Evolutionary conservation across 163 green algal genomes (phyloP), one percentile per base, ranked within the genome.

Genomic region (Trebouxia gelatinosa): DNA sequence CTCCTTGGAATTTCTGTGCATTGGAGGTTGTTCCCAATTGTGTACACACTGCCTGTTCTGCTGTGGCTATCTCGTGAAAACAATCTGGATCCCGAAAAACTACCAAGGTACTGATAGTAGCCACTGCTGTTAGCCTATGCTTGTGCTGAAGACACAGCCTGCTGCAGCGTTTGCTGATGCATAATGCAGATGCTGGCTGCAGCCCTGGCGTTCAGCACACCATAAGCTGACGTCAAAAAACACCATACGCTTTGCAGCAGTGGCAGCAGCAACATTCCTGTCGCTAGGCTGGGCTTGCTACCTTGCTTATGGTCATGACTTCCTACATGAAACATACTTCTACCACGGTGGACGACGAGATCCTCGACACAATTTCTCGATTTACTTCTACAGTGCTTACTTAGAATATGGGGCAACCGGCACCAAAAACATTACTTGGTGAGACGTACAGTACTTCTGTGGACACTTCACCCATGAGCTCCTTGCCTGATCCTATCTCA

Each of bases 1-100:
- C 50, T 91, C 48, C 97, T 92, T 61, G 94, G 94, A 2, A 74
- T 98, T 43, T 89, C 90, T n/a, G 94, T 97, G 58, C 94, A 98
- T 81, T 90, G 95, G 76, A 85, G 94, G 3, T 83, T 98, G 26
- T 98, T 96, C 80, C 95, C 95, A 1, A 89, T 97, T 35, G 93
- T 98, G 71, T 98, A 96, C 75, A 86, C 82, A 1, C 90, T 94
- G 5, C 80, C 90, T 6, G 81, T 97, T 2, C 79, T 96, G 54
- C 82, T 95, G 7, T 89, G 90, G 72, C 74, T 98, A 7, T 31
- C 43, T 23, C n/a, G n/a, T n/a, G n/a, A n/a, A n/a, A n/a, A n/a
- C n/a, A n/a, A 70, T 70, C n/a, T 35, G n/a, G 4, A 70, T 5
- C 59, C 2, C 31, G 4, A 72, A 38, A 3, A 72, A 72, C 31